Conservation (phyloP, 495 filamentous ascomycete species). For the Penicillium verhagenii region DNA sequence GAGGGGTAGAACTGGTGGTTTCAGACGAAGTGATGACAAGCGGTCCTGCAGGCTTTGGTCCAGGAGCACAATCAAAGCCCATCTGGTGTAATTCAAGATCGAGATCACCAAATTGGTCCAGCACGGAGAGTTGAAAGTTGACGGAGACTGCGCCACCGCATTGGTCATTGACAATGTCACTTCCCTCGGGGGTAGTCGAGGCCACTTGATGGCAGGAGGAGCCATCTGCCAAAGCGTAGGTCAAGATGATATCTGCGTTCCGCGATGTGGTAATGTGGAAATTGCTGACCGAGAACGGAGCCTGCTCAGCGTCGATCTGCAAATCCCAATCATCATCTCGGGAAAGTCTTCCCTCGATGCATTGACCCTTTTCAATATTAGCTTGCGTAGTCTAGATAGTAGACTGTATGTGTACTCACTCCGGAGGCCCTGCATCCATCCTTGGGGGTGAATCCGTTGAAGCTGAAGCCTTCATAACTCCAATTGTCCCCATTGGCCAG, state of each 20-base stretch:
- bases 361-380: constrained; percentile 49
- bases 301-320: constrained; percentile 48
- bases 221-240: constrained; percentile 78
- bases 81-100: constrained; percentile 71
- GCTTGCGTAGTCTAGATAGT: background rate
- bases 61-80: constrained; percentile 72
- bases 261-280: constrained; percentile 70
- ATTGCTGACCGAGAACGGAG: constrained; percentile 70
- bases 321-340: constrained; percentile 38
- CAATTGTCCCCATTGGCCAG: constrained; percentile 59
- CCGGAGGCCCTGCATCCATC: constrained; percentile 47
- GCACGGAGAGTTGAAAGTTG: constrained; percentile 65
- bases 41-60: constrained; percentile 21
- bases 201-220: constrained; percentile 73
- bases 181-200: constrained; percentile 60
- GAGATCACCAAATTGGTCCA: constrained; percentile 55
- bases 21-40: background rate
- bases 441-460: constrained; percentile 65
- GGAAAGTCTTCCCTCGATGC: constrained; percentile 58
- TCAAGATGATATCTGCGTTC: constrained; percentile 73
- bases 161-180: constrained; percentile 73
- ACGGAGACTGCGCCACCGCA: constrained; percentile 86
- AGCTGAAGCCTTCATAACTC: constrained; percentile 66
- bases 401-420: constrained; percentile 31
- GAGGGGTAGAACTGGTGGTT: background rate